A percentile compares a stretch with the other conserved stretches of the same genome.
Conservation (phyloP, 108 stramenopile genomes). For the Chaetoceros tenuissimus region DNA sequence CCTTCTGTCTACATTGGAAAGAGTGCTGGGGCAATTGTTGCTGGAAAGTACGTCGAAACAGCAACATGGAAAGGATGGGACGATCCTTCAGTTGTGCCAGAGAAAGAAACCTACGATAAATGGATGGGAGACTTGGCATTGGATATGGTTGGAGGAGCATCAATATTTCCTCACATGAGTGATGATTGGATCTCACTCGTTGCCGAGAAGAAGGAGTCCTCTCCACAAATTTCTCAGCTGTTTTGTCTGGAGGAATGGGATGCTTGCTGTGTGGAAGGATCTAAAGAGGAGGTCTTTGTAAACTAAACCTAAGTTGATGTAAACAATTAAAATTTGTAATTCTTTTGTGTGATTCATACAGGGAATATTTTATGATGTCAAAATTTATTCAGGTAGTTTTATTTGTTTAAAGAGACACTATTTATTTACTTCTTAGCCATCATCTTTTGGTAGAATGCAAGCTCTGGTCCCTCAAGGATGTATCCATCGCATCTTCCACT, state of each 20-base stretch:
- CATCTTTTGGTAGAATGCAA: slow-evolving; percentile 96
- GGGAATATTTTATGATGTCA: background rate
- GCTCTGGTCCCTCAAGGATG: slow-evolving; percentile 98
- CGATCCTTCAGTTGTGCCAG: slow-evolving; percentile 72
- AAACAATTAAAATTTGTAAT: too few relatives aligned
- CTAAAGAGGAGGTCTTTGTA: too few relatives aligned
- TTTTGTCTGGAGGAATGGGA: background rate
- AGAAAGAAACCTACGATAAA: slow-evolving; percentile 42
- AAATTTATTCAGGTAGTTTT: background rate
- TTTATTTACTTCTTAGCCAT: slow-evolving; percentile 84
- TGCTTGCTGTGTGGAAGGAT: background rate
- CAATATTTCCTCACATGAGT: slow-evolving; percentile 77
- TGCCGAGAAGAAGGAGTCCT: slow-evolving; percentile 29
- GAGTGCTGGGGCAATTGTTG: slow-evolving; percentile 77
- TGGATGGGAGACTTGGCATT: slow-evolving; percentile 51
- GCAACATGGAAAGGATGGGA: slow-evolving; percentile 87
- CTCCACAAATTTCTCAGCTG: too few relatives aligned
- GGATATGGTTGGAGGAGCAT: slow-evolving; percentile 35
- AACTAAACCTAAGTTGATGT: too few relatives aligned
- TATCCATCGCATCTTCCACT: slow-evolving; percentile 96
- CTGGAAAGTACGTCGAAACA: slow-evolving; percentile 54
- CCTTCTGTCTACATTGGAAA: slow-evolving; percentile 67
- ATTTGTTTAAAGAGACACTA: background rate
- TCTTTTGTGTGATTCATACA: too few relatives aligned
- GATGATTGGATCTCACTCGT: slow-evolving; percentile 56